These are phyloP conservation scores for Dioscorea zingiberensis DNA, from an alignment of 106 monocot species.

Conservation along the genomic window DNA sequence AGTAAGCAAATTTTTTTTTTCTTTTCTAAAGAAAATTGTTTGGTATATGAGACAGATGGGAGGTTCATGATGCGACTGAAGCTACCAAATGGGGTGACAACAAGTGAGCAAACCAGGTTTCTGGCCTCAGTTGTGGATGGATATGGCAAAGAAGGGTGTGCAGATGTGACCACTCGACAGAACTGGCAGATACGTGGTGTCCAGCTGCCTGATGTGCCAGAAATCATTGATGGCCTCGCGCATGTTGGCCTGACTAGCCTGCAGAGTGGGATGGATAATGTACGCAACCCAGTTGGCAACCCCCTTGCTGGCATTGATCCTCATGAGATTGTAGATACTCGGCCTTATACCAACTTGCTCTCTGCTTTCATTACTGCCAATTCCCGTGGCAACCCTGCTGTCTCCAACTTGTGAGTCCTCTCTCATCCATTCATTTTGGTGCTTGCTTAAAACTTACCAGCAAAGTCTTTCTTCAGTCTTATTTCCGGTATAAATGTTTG, in stretches of 20 bases:
- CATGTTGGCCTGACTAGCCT: slow-evolving; percentile 78
- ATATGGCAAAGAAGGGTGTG: slow-evolving; percentile 87
- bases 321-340: slow-evolving; percentile 83
- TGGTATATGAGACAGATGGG: slow-evolving; percentile 43
- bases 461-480: no score
- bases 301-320: slow-evolving; percentile 92
- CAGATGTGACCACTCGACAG: slow-evolving; percentile 88
- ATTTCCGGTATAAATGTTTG: no score
- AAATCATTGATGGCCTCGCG: slow-evolving; percentile 60
- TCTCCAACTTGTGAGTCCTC: slow-evolving; percentile 69
- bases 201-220: slow-evolving; percentile 69
- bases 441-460: no score
- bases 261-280: slow-evolving; percentile 98
- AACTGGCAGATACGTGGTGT: slow-evolving; percentile 97
- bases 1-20: no score
- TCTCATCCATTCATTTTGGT: neutral
- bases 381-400: slow-evolving; percentile 48
- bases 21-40: no score
- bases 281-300: slow-evolving; percentile 94
- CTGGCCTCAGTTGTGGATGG: slow-evolving; percentile 58
- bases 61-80: slow-evolving; percentile 99
- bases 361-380: slow-evolving; percentile 62
- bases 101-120: slow-evolving; percentile 79
- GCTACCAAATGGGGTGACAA: slow-evolving; percentile 88
- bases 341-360: slow-evolving; percentile 65